Evolutionary conservation across 1,284 basidiomycete species (phyloP), one percentile per base, ranked within the genome.

Genomic region (Pseudomicrostroma phylloplanum): DNA sequence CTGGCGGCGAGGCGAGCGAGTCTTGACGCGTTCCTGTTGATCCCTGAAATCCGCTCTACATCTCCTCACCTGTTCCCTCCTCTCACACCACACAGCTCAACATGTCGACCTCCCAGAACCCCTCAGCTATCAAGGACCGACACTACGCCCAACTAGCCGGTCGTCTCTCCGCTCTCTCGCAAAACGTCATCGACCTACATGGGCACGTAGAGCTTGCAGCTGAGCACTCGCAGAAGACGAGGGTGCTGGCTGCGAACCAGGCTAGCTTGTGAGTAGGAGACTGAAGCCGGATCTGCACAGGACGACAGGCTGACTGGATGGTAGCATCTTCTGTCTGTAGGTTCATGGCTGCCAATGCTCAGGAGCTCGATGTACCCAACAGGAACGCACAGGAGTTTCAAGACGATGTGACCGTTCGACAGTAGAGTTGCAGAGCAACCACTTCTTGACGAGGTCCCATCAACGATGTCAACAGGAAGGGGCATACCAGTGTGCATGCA

Each of bases 61-160:
- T 36, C 30, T 36, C 30, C 30, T 36, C 30, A 36, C 30, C 30
- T 3, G 9, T 36, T 36, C 43, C 12, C 43, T 48, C 43, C 3
- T 17, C 43, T 21, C 43, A 48, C 43, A 48, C 43, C 6, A 54
- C 51, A 8, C 21, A 6, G 6, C 26, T n/a, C 21, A 26, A 19
- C 25, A 21, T 26, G n/a, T 54, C 51, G 13, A 26, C 51, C 51
- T 17, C 51, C 6, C 51, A 54, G 13, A 19, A 54, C 21, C 51
- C 57, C 13, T 13, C 57, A 4, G 48, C 61, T 12, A 62, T 56
- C 42, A 65, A 65, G 39, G 64, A 65, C 39, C 51, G 64, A 15
- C 64, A 65, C 55, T 65, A 65, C 53, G 64, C 64, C 11, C 64
- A 65, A 46, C 61, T 65, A 9, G 56, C 59, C 41, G 59, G 59